These are phyloP conservation scores for Euphrasia confusa DNA, from an alignment of 257 asterid genomes.

Conservation along the genomic window DNA sequence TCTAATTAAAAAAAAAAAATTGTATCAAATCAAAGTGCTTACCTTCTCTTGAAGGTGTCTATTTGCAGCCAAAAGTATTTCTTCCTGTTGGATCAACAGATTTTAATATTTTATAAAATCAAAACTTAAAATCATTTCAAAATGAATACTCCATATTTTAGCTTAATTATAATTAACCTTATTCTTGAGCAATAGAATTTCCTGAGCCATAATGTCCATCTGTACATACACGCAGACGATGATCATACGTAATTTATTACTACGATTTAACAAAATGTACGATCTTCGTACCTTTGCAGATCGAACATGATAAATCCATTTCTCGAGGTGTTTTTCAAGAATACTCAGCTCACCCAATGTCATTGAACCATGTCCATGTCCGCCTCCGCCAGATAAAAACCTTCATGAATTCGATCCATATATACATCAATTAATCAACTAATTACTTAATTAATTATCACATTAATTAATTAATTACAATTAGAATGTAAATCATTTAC, in stretches of 20 bases:
- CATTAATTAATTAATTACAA: too few relatives aligned
- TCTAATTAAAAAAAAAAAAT: too few relatives aligned
- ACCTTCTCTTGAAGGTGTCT: conserved; percentile 73
- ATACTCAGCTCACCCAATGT: conserved; percentile 51
- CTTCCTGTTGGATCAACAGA: conserved; percentile 42
- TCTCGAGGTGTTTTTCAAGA: conserved; percentile 75
- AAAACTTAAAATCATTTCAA: background rate
- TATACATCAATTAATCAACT: too few relatives aligned
- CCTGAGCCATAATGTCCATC: conserved; percentile 88
- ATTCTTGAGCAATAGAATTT: conserved; percentile 71
- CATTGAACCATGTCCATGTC: conserved; percentile 68
- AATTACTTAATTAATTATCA: too few relatives aligned
- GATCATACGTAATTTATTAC: background rate
- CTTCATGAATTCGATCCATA: conserved; percentile 24
- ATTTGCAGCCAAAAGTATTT: conserved; percentile 78
- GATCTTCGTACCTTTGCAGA: conserved; percentile 62
- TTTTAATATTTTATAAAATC: background rate
- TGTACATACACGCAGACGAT: conserved; percentile 21
- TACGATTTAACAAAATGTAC: background rate
- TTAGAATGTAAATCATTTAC: conserved; percentile 25
- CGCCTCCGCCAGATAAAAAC: conserved; percentile 79
- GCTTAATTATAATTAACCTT: conserved; percentile 37
- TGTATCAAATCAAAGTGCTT: too few relatives aligned
- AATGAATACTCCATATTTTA: background rate
- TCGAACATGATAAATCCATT: conserved; percentile 72